Evolutionary conservation across 148 eudicot species (phyloP).

Genomic region (Rhododendron simsii): DNA sequence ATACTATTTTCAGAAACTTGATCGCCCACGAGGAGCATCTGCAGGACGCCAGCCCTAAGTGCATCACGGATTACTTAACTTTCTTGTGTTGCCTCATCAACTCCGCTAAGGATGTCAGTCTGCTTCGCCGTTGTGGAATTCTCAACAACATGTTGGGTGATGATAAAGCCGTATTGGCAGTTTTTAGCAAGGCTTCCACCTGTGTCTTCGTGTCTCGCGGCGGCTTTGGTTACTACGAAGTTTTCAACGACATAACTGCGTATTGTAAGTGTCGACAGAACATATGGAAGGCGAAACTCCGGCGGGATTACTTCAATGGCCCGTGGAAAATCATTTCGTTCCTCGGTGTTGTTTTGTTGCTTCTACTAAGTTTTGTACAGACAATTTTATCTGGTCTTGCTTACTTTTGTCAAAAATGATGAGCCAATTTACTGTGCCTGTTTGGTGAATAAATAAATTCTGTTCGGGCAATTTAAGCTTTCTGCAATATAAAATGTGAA

Average conservation of each 20-base stretch:
- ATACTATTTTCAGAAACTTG: background rate
- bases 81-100: background rate
- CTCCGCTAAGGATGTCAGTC: background rate
- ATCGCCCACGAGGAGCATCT: background rate
- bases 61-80: background rate
- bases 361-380: background rate
- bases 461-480: no score
- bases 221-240: background rate
- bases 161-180: background rate
- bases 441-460: background rate
- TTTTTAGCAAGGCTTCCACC: background rate
- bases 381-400: background rate
- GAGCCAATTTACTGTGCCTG: background rate
- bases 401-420: background rate
- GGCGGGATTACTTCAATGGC: background rate
- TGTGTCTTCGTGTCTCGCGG: background rate
- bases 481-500: no score
- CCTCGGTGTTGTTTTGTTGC: background rate
- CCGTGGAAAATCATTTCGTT: constrained; percentile 8
- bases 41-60: background rate
- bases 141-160: constrained; percentile 3
- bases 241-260: background rate
- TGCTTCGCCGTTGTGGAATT: background rate
- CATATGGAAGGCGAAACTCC: background rate
- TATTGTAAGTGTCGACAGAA: constrained; percentile 5